phyloP scores from a whole-genome alignment of 768 basidiomycete species.

The Pisolithus orientalis region DNA sequence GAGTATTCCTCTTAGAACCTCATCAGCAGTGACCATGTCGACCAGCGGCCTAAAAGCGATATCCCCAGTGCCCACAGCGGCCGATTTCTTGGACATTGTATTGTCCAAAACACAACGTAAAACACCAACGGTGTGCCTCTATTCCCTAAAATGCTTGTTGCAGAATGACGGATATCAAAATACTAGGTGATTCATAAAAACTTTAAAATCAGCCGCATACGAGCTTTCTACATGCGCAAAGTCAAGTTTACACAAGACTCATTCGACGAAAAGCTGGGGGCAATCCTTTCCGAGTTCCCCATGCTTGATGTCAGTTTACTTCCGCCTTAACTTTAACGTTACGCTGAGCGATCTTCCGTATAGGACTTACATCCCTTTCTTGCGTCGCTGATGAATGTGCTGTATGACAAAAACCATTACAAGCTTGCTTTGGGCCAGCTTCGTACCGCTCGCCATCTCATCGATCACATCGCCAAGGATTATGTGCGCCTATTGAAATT shows the following conservation, averaged over 20 bases:
- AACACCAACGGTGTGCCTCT: constrained; percentile 74
- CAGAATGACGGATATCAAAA: constrained; percentile 1
- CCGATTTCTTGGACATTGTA: constrained; percentile 92
- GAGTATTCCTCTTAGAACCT: background rate
- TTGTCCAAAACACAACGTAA: constrained; percentile 93
- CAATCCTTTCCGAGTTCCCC: constrained; percentile 94
- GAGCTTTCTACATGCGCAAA: constrained; percentile 98
- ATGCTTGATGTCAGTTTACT: constrained; percentile 79
- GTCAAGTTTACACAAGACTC: constrained; percentile 98
- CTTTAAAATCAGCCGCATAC: constrained; percentile 98
- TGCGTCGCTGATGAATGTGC: constrained; percentile 91
- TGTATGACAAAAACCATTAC: constrained; percentile 99
- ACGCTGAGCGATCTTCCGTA: background rate
- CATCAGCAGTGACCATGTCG: constrained; percentile 40
- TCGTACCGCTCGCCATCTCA: constrained; percentile 90
- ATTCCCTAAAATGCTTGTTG: background rate
- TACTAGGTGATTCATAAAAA: constrained; percentile 95
- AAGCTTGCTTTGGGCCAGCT: constrained; percentile 97
- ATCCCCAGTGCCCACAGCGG: constrained; percentile 95
- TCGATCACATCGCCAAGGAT: constrained; percentile 96
- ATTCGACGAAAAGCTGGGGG: constrained; percentile 92
- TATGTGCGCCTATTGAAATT: constrained; percentile 96
- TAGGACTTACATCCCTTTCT: constrained; percentile 95
- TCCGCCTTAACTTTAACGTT: background rate
- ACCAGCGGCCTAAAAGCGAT: constrained; percentile 94